phyloP scores from a whole-genome alignment of 371 early-diverging fungal genomes.

The Smittium mucronatum region DNA sequence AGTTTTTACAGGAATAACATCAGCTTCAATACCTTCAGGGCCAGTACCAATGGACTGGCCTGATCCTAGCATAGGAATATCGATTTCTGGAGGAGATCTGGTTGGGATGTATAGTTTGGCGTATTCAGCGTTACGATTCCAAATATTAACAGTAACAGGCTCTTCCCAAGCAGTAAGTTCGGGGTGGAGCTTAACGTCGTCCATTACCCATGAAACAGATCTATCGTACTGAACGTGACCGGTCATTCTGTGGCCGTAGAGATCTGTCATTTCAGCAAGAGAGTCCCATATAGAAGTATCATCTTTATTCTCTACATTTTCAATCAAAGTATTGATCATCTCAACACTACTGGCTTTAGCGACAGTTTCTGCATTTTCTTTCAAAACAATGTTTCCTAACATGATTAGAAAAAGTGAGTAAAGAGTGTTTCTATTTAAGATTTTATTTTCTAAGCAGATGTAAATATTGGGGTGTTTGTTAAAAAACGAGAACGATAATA shows the following conservation, averaged over 20 bases:
- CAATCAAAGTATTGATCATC: too few relatives aligned
- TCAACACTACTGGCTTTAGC: too few relatives aligned
- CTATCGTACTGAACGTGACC: constrained; percentile 33
- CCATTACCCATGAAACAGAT: constrained; percentile 40
- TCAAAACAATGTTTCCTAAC: too few relatives aligned
- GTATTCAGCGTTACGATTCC: constrained; percentile 38
- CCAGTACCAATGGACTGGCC: constrained; percentile 37
- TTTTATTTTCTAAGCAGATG: too few relatives aligned
- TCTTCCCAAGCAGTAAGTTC: constrained; percentile 36
- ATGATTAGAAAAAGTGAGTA: too few relatives aligned
- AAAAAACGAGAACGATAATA: too few relatives aligned
- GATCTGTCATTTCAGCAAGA: constrained; percentile 46
- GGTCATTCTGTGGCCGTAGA: constrained; percentile 40
- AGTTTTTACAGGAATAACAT: constrained; percentile 32
- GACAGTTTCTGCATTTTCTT: too few relatives aligned
- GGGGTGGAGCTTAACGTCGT: constrained; percentile 25
- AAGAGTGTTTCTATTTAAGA: too few relatives aligned
- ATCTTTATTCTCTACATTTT: too few relatives aligned
- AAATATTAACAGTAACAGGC: constrained; percentile 35
- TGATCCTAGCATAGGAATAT: constrained; percentile 37
- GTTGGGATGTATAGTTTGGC: constrained; percentile 36
- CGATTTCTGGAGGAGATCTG: constrained; percentile 21
- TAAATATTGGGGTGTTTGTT: too few relatives aligned
- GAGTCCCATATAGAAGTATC: constrained; percentile 38
- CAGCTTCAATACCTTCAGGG: constrained; percentile 33